Evolutionary conservation across 305 asterid genomes (phyloP), one percentile per base, ranked within the genome.

Genomic region (Solanum hybrid): DNA sequence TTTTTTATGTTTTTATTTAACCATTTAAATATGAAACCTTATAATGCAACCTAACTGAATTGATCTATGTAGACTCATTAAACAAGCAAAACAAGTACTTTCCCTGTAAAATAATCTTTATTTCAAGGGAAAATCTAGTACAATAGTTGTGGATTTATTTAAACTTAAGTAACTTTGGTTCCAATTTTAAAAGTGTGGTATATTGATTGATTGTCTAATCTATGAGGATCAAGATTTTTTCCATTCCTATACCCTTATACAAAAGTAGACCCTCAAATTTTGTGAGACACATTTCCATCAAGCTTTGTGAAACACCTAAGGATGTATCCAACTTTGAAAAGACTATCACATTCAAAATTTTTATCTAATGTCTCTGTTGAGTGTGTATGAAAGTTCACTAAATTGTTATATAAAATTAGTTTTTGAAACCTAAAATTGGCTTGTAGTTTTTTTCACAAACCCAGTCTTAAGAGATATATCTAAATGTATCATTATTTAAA

Each of bases 301-400:
- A 51, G n/a, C 9, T 6, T 51, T 51, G 72, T 20, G 72, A 7
- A 20, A 61, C 26, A 7, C 72, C 24, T 17, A 17, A 7, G 70
- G 24, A 61, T 61, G 72, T 61, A 61, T 61, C 72, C 11, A 10
- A 2, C 26, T 20, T 61, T 61, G 26, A 20, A 61, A 61, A 61
- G 72, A 20, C 72, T 57, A 57, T 6, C 10, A 20, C 8, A 17
- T 17, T 17, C 70, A 6, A 51, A 15, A 6, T 0, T 0, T 2
- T 17, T 17, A 6, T 57, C n/a, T 57, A 57, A 57, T 15, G 24
- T 57, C 70, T 57, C 3, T 15, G n/a, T 6, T 15, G 68, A 51
- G n/a, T 51, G 68, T 15, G 68, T 51, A 15, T 51, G 68, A 45
- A 45, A 14, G 65, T 45, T 45, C 65, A 45, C 65, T 45, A 14